A percentile compares a stretch with the other conserved stretches of the same genome.
phyloP scores from a whole-genome alignment of 106 monocot species.

The Phalaenopsis aphrodite region DNA sequence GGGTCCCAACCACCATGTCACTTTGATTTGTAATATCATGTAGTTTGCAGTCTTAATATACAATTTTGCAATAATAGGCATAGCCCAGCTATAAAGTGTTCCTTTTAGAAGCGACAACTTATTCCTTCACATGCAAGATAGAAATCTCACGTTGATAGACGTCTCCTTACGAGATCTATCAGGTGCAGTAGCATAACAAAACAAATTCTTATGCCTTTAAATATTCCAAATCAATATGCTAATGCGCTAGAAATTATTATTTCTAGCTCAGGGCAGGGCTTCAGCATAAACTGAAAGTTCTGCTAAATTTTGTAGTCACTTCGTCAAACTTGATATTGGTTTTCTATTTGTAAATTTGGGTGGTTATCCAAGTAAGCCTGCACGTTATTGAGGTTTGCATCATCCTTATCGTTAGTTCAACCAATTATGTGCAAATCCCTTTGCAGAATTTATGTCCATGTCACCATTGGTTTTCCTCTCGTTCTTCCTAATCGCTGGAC shows the following conservation, averaged over 20 bases:
- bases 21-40: background rate
- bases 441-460: background rate
- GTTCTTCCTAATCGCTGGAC: background rate
- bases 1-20: no score
- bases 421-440: background rate
- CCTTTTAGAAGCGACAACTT: background rate
- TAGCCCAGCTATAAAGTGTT: background rate
- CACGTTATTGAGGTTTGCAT: background rate
- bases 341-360: background rate
- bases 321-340: background rate
- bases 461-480: background rate
- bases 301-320: background rate
- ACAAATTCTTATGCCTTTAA: background rate
- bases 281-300: background rate
- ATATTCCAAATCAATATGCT: conserved; percentile 1
- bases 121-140: background rate
- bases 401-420: background rate
- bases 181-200: background rate
- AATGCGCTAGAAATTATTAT: background rate
- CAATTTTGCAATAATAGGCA: background rate
- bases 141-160: background rate
- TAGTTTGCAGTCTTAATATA: background rate
- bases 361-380: background rate
- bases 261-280: background rate
- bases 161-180: background rate